Evolutionary conservation across 2,329 filamentous ascomycete species (phyloP), one percentile per base, ranked within the genome.

Genomic region (Colletotrichum lupini): DNA sequence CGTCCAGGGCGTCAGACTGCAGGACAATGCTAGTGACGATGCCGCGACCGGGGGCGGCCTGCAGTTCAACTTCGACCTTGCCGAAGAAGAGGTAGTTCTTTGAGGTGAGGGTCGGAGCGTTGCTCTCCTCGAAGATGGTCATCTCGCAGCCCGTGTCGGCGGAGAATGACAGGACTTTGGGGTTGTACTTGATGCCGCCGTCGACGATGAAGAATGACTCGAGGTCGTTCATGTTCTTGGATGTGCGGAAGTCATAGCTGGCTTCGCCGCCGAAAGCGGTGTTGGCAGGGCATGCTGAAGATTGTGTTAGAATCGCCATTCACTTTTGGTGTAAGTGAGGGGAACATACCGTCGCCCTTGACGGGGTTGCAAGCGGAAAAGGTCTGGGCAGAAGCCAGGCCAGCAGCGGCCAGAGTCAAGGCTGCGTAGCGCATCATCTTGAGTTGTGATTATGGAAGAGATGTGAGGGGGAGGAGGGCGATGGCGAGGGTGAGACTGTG

Each of bases 201-300:
- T 89, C 89, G 11, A 88, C 83, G 1, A 86, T 89, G 82, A 93
- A 94, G 76, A 89, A 87, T 72, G 78, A 81, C 79, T 82, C 76
- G 75, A 83, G 80, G 53, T 79, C 79, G 55, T 83, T 84, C 55
- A 75, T 60, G 32, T 79, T 78, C 53, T 81, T 85, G 79, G 71
- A 61, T 5, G 22, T 46, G n/a, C 62, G 60, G 65, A 76, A 75
- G 65, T 75, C 65, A 63, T 65, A 75, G 53, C 5, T 42, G 60
- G 60, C 62, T 16, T 68, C 62, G 53, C 59, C 62, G 52, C 74
- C 74, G 42, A 76, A 74, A 11, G 75, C 75, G 9, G 74, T 66
- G 68, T 76, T 76, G 6, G 72, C 55, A n/a, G 61, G 58, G 63
- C 75, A 76, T 12, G 59, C 75, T 75, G 59, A 5, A 5, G 24